Evolutionary conservation across 352 stramenopile species (phyloP), one percentile per base, ranked within the genome.

Genomic region (Globisporangium cystogenes): DNA sequence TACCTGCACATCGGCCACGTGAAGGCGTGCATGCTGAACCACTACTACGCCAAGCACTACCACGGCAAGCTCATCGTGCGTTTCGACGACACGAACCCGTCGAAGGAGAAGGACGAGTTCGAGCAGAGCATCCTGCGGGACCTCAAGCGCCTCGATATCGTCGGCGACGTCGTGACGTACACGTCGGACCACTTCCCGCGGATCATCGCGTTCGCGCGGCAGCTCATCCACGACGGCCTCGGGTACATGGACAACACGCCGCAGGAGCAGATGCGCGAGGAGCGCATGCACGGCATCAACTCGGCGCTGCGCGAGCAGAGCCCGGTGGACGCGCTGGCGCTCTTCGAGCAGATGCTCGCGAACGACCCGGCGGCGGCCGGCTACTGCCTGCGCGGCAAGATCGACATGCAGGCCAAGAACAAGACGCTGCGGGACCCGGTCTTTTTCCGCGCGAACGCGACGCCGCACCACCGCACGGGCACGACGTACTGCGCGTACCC

Each of bases 21-120:
- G 50, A 99, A 99, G 82, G 97, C 98, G 27, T 96, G 96, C 42
- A 84, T 99, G 60, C 74, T 99, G n/a, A 99, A 99, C 81, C 85
- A 99, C 67, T 99, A 99, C 74, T 99, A 99, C 71, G 97, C 97
- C 12, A 81, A 95, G 46, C 91, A 97, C 60, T 98, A 98, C 74
- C 86, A 98, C 50, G 98, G 98, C 62, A 98, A 98, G 68, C 73
- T 99, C 29, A 95, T 99, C 51, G 76, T 99, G 27, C 89, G 97
- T 24, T 99, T 99, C 59, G 98, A 99, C 74, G 98, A 99, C 82
- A 99, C 98, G 29, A 99, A 99, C 76, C 98, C 98, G 15, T 96
- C 78, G 62, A 99, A 99, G 72, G 98, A 99, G 82, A 99, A 99
- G 75, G 95, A 98, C 53, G 98, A 99, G 73, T 99, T 98, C 59